Conservation (phyloP, 2,329 filamentous ascomycete genomes). For the Periconia macrospinosa region DNA sequence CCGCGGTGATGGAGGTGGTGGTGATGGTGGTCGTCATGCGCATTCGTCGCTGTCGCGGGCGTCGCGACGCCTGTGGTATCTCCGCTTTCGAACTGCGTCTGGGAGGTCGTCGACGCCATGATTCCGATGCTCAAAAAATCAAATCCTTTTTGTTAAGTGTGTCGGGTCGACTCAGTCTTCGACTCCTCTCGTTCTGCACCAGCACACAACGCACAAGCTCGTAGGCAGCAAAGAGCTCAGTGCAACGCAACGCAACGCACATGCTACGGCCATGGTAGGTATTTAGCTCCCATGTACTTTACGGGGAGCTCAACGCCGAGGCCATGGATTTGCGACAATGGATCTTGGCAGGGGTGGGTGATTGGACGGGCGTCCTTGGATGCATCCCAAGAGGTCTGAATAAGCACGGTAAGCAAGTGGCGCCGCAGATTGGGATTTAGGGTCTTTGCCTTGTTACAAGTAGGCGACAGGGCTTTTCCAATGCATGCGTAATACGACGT, state of each 20-base stretch:
- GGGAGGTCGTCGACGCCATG: not conserved
- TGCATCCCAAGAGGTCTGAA: not conserved
- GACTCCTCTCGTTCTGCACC: not conserved
- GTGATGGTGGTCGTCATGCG: constrained; percentile 14
- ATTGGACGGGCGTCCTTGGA: not conserved
- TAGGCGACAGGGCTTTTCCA: not conserved
- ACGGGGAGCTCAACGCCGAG: not conserved
- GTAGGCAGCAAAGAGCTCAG: not conserved
- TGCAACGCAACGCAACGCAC: not conserved
- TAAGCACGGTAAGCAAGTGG: constrained; percentile 2
- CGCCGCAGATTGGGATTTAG: not conserved
- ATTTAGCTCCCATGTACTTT: not conserved
- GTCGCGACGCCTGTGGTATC: constrained; percentile 2
- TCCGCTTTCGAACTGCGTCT: constrained; percentile 1
- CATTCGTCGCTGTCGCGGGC: constrained; percentile 1
- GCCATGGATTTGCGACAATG: not conserved
- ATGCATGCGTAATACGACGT: not conserved
- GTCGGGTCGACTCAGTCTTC: not conserved
- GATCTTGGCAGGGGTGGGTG: not conserved
- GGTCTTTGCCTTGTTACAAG: not conserved
- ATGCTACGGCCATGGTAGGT: not conserved
- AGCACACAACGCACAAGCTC: not conserved
- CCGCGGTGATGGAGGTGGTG: constrained; percentile 34
- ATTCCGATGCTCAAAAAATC: not conserved
- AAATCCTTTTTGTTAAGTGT: not conserved